Evolutionary conservation across 495 filamentous ascomycete species (phyloP), one percentile per base, ranked within the genome.

Genomic region (Penicillium pulvis): DNA sequence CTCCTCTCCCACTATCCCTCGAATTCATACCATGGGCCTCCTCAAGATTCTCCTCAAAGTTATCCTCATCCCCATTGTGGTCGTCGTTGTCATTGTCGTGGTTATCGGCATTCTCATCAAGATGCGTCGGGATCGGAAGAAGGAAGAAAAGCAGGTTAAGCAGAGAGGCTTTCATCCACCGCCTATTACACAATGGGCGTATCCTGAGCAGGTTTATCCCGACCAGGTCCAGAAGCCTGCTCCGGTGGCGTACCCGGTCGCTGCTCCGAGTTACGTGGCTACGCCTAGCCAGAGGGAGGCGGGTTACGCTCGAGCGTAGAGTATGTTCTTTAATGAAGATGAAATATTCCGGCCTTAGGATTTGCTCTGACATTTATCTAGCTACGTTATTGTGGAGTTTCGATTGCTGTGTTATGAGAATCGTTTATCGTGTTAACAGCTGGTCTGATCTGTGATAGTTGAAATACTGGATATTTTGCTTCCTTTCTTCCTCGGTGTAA

Each of bases 1-100:
- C 6, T 57, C 33, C 16, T 30, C 35, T 24, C 36, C 1, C 17
- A 7, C 12, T 17, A 17, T 36, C 24, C 9, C 11, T 3, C 14
- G 26, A 8, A 6, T 42, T 75, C 31, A 86, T 62, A 46, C 26
- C n/a, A 24, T 90, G 68, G 3, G 71, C 63, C 20, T 69, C 60
- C 9, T 89, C 66, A 5, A 85, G 79, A 8, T 85, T 61, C 62
- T 90, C 88, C 55, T 90, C 87, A 2, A 88, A 69, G 3, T 67
- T 61, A 3, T 75, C 66, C 55, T 84, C 46, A 57, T 66, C 24
- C 64, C 64, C 0, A 50, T 66, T 7, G 51, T 56, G 41, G n/a
- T 60, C 9, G 7, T 66, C 50, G 10, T 56, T 3, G 35, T 63
- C 20, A 23, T 61, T 33, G 39, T 39, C 17, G 31, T 50, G 17